Base-by-base conservation (phyloP, 306 rosid genomes). In the Pterocarpus santalinus region DNA sequence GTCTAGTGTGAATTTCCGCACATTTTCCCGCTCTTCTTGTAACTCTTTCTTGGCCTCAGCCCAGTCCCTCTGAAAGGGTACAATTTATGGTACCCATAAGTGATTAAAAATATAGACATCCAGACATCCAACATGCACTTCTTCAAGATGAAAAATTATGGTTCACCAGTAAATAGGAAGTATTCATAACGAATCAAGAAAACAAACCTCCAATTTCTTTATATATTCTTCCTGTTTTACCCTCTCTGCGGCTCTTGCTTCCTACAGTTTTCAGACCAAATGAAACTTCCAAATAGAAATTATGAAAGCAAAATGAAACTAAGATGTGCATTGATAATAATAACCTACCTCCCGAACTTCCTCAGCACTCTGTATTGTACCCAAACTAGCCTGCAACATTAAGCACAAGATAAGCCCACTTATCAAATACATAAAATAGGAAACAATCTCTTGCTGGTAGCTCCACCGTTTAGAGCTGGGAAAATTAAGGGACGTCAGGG, bases 21-120 rank as follows among this genome's bases (percentile, higher is more conserved):
- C 85, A 82, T 84, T 91, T 74, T 88, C 91, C 53, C 94, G 87
- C 84, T 93, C 98, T 69, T 89, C 92, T 67, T 89, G 94, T 69
- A 95, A 85, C 83, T 95, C 99, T 80, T 88, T 91, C 90, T 90
- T 93, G 75, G 90, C 98, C 77, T 91, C 99, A 35, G 93, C 97
- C 99, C 99, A 95, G 84, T 95, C 98, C 88, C 90, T 87, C 99
- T 95, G 88, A 66, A 77, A 76, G 57, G 4, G 51, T 33, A 64
- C 32, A 55, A 84, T 77, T 83, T 32, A 30, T 32, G 8, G 76
- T 12, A 66, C 55, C 12, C 58, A 72, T 12, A 35, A 67, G 36
- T 60, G 38, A 74, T 47, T 12, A 41, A 71, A 46, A 58, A 80
- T 16, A 73, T 14, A 7, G 14, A 56, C 28, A 22, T 22, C 28